Conservation (phyloP, 2,329 filamentous ascomycete genomes). For the Penicillium sp. region DNA sequence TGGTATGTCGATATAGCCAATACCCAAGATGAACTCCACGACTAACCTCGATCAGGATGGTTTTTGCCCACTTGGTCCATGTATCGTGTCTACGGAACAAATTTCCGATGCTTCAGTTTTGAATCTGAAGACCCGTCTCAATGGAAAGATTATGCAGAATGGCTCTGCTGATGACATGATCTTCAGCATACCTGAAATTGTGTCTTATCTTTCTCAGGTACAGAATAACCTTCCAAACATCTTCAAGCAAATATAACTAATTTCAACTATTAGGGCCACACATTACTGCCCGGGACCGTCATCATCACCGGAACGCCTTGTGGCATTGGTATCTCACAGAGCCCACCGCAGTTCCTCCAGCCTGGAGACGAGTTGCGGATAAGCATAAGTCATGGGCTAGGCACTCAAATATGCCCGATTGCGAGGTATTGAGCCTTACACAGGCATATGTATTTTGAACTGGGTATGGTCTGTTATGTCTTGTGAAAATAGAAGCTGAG, state of each 20-base stretch:
- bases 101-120: conserved; percentile 4
- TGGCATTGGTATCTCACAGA: conserved; percentile 14
- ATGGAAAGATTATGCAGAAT: conserved; percentile 15
- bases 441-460: not conserved
- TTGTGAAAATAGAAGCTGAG: not conserved
- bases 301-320: conserved; percentile 18
- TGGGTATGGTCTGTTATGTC: not conserved
- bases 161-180: conserved; percentile 15
- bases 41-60: conserved; percentile 9
- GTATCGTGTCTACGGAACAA: conserved; percentile 13
- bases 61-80: conserved; percentile 16
- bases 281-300: conserved; percentile 10
- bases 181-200: conserved; percentile 15
- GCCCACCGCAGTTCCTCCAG: conserved; percentile 10
- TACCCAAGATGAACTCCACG: not conserved
- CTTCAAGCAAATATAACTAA: not conserved
- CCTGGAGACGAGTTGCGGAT: conserved; percentile 10
- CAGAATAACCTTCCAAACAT: not conserved
- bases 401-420: conserved; percentile 13
- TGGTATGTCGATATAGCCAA: conserved; percentile 1
- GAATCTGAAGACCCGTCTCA: conserved; percentile 11
- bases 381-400: conserved; percentile 13
- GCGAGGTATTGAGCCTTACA: not conserved
- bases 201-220: conserved; percentile 17
- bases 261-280: conserved; percentile 6